A percentile compares a stretch with the other conserved stretches of the same genome.
These are phyloP conservation scores for Penicillium sp. DNA, from an alignment of 2,329 filamentous ascomycete genomes.

Conservation along the genomic window DNA sequence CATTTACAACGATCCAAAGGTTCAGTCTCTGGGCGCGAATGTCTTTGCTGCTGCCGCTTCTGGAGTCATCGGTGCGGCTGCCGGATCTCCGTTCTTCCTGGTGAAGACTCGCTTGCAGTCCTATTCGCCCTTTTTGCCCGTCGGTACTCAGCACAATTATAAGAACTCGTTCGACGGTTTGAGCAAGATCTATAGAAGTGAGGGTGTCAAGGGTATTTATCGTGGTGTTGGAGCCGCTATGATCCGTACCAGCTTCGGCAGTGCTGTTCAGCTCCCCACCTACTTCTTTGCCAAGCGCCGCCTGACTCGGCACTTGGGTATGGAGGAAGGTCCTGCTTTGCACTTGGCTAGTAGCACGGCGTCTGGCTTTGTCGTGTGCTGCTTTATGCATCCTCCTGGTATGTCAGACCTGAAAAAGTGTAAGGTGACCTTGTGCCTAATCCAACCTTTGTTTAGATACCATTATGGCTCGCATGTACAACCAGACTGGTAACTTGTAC, in stretches of 20 bases:
- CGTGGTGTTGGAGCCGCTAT: constrained; percentile 89
- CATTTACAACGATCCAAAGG: constrained; percentile 69
- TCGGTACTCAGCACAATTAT: constrained; percentile 96
- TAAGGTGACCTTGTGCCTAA: constrained; percentile 1
- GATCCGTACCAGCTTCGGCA: constrained; percentile 94
- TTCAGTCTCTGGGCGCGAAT: constrained; percentile 86
- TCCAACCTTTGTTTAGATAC: constrained; percentile 63
- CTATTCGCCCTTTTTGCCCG: constrained; percentile 86
- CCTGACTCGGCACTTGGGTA: constrained; percentile 76
- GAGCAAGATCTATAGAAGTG: constrained; percentile 71
- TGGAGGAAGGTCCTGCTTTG: constrained; percentile 86
- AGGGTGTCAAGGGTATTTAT: constrained; percentile 82
- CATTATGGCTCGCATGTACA: constrained; percentile 98
- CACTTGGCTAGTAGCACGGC: constrained; percentile 86
- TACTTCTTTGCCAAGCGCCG: constrained; percentile 97
- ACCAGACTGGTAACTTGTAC: constrained; percentile 98
- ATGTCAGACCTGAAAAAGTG: constrained; percentile 32
- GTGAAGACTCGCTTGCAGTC: constrained; percentile 96
- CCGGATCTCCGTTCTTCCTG: constrained; percentile 94
- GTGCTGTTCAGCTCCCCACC: constrained; percentile 92
- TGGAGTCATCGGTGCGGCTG: constrained; percentile 87
- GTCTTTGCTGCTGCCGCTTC: constrained; percentile 89
- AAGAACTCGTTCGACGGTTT: constrained; percentile 82
- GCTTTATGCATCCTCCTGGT: constrained; percentile 97
- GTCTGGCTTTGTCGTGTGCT: constrained; percentile 95